These are phyloP conservation scores for Hibiscus trionum DNA, from an alignment of 345 rosid species.

Conservation along the genomic window DNA sequence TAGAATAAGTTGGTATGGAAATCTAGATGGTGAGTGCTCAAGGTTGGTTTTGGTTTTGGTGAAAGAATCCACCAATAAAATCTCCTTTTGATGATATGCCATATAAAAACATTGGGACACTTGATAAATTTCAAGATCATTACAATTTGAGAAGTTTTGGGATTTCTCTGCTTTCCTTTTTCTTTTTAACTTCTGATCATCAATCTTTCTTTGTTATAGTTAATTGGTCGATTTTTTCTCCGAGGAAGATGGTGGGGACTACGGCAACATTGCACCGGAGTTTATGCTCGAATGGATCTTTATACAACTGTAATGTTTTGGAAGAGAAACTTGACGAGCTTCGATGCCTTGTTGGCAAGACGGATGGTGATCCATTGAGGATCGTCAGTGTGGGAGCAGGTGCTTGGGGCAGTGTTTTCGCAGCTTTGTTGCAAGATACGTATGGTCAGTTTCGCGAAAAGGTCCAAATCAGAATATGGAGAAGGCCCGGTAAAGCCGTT, in stretches of 20 bases:
- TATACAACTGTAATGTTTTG: slow-evolving; percentile 36
- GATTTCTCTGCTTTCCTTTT: slow-evolving; percentile 3
- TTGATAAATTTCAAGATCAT: neutral
- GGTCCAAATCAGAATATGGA: slow-evolving; percentile 69
- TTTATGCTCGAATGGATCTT: slow-evolving; percentile 33
- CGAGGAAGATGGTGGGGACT: slow-evolving; percentile 51
- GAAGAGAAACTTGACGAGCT: slow-evolving; percentile 75
- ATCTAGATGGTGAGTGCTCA: slow-evolving; percentile 8
- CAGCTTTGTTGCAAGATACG: slow-evolving; percentile 62
- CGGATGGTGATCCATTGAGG: slow-evolving; percentile 58
- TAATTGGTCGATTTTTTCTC: neutral
- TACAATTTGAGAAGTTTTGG: neutral
- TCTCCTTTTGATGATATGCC: slow-evolving; percentile 20
- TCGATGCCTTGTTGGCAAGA: slow-evolving; percentile 44
- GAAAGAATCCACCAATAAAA: slow-evolving; percentile 30
- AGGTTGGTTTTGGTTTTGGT: slow-evolving; percentile 36
- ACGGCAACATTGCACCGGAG: slow-evolving; percentile 21
- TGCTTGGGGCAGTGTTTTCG: slow-evolving; percentile 86
- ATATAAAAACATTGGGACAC: slow-evolving; percentile 14
- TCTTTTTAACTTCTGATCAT: slow-evolving; percentile 6
- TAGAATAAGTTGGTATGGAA: slow-evolving; percentile 28
- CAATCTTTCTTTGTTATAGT: neutral
- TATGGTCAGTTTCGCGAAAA: slow-evolving; percentile 63
- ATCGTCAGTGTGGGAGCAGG: slow-evolving; percentile 82
- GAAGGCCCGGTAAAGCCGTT: slow-evolving; percentile 64